phyloP scores from a whole-genome alignment of 306 rosid genomes.

The Lupinus albus region DNA sequence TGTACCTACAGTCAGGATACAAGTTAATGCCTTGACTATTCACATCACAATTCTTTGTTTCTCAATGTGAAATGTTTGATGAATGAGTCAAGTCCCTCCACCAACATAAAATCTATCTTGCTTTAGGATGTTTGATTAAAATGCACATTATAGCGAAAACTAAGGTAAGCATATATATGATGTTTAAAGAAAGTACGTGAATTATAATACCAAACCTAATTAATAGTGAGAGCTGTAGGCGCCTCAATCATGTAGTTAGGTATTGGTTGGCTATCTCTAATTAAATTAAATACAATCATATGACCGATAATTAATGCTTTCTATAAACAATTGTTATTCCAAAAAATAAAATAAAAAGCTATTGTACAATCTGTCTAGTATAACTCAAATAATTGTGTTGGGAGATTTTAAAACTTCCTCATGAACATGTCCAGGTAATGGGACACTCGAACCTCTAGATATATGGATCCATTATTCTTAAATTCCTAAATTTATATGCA shows the following conservation, averaged over 20 bases:
- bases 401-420: too few species aligned
- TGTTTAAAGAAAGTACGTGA: slow-evolving; percentile 20
- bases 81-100: slow-evolving; percentile 23
- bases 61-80: slow-evolving; percentile 24
- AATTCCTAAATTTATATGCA: too few species aligned
- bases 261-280: slow-evolving; percentile 56
- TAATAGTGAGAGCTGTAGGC: slow-evolving; percentile 41
- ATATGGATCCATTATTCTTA: too few species aligned
- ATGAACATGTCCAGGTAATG: too few species aligned
- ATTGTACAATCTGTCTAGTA: too few species aligned
- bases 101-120: slow-evolving; percentile 25
- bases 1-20: slow-evolving; percentile 37
- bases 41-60: slow-evolving; percentile 6
- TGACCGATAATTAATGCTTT: slow-evolving; percentile 5
- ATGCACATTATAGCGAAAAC: slow-evolving; percentile 5
- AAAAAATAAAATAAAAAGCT: slow-evolving; percentile 8
- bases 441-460: too few species aligned
- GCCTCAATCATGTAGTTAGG: slow-evolving; percentile 58
- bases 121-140: slow-evolving; percentile 31
- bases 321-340: slow-evolving; percentile 22
- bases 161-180: not conserved
- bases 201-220: slow-evolving; percentile 26
- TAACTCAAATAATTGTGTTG: too few species aligned
- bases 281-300: slow-evolving; percentile 24
- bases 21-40: slow-evolving; percentile 12